Conservation (phyloP, 177 flowering plant genomes). For the Vitis hybrid region DNA sequence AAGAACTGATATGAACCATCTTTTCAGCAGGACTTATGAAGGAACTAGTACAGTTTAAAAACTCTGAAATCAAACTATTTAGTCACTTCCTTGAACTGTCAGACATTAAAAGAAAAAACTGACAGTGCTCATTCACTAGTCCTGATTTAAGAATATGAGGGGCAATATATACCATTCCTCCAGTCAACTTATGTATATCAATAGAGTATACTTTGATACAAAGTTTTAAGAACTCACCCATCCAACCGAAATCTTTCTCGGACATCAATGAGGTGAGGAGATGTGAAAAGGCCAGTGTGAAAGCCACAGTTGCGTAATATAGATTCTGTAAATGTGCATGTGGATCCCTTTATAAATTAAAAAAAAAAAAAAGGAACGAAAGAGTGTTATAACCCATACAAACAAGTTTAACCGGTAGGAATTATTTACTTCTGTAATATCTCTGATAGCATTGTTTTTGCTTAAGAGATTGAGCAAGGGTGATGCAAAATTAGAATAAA, state of each 20-base stretch:
- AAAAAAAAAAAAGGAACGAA: slow-evolving; percentile 1
- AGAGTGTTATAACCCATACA: slow-evolving; percentile 1
- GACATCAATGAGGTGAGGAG: slow-evolving; percentile 97
- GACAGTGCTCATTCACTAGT: neutral
- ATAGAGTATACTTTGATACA: neutral
- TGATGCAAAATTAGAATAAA: neutral
- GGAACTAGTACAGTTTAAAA: too few species aligned
- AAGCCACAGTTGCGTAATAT: slow-evolving; percentile 95
- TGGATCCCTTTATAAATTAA: slow-evolving; percentile 69
- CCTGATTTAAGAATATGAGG: neutral
- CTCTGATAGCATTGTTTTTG: neutral
- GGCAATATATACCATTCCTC: neutral
- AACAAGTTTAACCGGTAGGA: neutral
- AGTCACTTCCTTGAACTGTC: neutral
- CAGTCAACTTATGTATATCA: neutral
- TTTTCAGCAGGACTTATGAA: too few species aligned
- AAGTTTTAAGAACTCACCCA: slow-evolving; percentile 57
- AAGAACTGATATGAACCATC: neutral
- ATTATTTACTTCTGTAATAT: neutral
- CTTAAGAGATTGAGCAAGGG: neutral
- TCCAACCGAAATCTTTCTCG: slow-evolving; percentile 92
- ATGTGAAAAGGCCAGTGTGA: slow-evolving; percentile 92
- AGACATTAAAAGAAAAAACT: neutral
- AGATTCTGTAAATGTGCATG: slow-evolving; percentile 87
- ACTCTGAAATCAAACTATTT: neutral